Conservation (phyloP, 345 rosid species). For the Alliaria petiolata region DNA sequence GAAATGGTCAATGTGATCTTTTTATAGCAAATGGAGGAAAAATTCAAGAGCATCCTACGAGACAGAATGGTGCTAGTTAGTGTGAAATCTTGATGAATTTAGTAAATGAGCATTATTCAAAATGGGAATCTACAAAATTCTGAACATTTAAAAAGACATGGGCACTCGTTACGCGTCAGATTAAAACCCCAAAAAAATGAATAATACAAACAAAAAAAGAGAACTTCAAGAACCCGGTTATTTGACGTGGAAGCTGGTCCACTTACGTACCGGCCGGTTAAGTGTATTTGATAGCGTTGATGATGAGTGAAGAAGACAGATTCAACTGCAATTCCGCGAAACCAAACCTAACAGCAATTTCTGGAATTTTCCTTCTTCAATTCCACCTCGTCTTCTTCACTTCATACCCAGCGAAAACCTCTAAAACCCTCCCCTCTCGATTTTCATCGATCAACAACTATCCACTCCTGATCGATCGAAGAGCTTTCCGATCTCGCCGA, state of each 20-base stretch:
- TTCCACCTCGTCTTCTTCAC: conserved; percentile 11
- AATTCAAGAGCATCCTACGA: conserved; percentile 95
- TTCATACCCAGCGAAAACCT: neutral
- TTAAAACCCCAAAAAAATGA: too few species aligned
- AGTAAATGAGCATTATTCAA: neutral
- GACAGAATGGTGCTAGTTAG: conserved; percentile 23
- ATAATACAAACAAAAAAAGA: too few species aligned
- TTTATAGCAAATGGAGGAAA: conserved; percentile 74
- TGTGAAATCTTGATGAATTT: neutral
- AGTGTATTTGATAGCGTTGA: conserved; percentile 7
- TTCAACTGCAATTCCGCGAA: conserved; percentile 35
- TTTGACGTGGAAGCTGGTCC: neutral
- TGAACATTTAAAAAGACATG: neutral
- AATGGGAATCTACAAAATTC: neutral
- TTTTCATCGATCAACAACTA: neutral
- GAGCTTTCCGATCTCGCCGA: conserved; percentile 21
- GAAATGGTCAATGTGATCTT: too few species aligned
- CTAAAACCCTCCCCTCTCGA: conserved; percentile 2
- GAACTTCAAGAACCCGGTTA: conserved; percentile 6
- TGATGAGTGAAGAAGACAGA: conserved; percentile 2
- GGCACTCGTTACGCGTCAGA: too few species aligned
- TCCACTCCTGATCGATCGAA: neutral
- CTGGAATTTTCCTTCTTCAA: neutral
- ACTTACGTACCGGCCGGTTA: conserved; percentile 17
- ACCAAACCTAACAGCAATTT: conserved; percentile 28